Evolutionary conservation across 2,329 filamentous ascomycete genomes (phyloP).

Genomic region (Aspergillus chevalieri): DNA sequence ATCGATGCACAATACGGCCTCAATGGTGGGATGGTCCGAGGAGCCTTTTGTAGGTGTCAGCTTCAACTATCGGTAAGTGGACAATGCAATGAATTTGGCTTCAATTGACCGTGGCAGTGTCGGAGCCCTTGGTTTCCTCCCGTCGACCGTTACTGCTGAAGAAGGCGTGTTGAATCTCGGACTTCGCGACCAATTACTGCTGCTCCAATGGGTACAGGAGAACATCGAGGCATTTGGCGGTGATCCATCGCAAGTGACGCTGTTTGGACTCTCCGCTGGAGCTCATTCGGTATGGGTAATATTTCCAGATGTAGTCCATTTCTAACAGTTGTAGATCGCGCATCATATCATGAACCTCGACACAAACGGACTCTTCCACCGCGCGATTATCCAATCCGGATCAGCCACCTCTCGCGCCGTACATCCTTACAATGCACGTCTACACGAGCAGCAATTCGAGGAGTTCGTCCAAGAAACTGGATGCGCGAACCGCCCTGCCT

Average conservation of each 20-base stretch:
- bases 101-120: constrained; percentile 14
- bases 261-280: constrained; percentile 36
- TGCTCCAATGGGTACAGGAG: constrained; percentile 25
- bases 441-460: constrained; percentile 42
- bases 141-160: constrained; percentile 48
- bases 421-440: constrained; percentile 32
- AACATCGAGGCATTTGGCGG: constrained; percentile 21
- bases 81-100: not conserved
- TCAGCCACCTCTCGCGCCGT: constrained; percentile 44
- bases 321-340: constrained; percentile 47
- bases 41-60: constrained; percentile 41
- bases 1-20: constrained; percentile 51
- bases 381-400: constrained; percentile 44
- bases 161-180: constrained; percentile 47
- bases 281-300: constrained; percentile 40
- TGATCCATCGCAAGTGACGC: constrained; percentile 25
- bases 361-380: constrained; percentile 36
- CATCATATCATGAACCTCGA: constrained; percentile 57
- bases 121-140: constrained; percentile 59
- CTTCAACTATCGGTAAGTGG: constrained; percentile 36
- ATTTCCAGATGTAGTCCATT: not conserved
- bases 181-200: constrained; percentile 30
- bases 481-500: constrained; percentile 21
- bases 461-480: constrained; percentile 35
- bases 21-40: constrained; percentile 53